Percentiles rank a stretch among this genome's conserved stretches.
phyloP scores from a whole-genome alignment of 2,329 filamentous ascomycete genomes.

The Aspergillus ustus region DNA sequence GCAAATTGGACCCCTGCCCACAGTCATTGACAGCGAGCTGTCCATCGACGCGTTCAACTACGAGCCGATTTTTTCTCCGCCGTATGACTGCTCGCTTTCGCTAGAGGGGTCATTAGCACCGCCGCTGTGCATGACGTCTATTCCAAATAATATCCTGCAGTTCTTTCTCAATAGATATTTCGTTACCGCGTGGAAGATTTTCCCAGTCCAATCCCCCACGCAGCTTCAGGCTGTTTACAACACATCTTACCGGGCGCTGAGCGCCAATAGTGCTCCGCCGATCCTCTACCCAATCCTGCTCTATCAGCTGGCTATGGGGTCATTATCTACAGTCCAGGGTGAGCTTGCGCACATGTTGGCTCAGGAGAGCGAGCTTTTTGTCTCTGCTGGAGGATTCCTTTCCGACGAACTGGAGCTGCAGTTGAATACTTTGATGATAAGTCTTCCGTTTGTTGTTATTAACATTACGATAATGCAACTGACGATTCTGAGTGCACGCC shows the following conservation, averaged over 20 bases:
- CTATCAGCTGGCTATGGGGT: conserved; percentile 6
- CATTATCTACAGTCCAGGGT: neutral
- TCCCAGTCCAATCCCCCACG: conserved; percentile 1
- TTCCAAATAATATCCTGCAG: conserved; percentile 5
- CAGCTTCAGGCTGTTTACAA: neutral
- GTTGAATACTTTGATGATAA: conserved; percentile 3
- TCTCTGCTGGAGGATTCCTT: neutral
- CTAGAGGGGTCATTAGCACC: conserved; percentile 1
- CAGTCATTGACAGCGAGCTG: neutral
- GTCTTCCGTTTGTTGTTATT: neutral
- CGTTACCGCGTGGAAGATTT: neutral
- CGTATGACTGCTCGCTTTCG: neutral
- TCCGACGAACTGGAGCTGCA: neutral
- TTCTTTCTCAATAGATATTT: conserved; percentile 5
- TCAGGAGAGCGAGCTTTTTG: conserved; percentile 5
- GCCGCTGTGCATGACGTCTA: neutral
- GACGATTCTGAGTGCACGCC: neutral
- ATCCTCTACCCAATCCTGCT: conserved; percentile 3
- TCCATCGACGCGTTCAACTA: neutral
- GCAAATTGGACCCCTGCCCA: neutral
- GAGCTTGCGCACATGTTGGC: conserved; percentile 1
- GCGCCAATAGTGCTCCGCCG: conserved; percentile 4
- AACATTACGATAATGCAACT: neutral
- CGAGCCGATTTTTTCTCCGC: neutral
- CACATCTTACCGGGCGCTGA: neutral